Base-by-base conservation (phyloP, 2,329 filamentous ascomycete species). In the Penicillium sp. region DNA sequence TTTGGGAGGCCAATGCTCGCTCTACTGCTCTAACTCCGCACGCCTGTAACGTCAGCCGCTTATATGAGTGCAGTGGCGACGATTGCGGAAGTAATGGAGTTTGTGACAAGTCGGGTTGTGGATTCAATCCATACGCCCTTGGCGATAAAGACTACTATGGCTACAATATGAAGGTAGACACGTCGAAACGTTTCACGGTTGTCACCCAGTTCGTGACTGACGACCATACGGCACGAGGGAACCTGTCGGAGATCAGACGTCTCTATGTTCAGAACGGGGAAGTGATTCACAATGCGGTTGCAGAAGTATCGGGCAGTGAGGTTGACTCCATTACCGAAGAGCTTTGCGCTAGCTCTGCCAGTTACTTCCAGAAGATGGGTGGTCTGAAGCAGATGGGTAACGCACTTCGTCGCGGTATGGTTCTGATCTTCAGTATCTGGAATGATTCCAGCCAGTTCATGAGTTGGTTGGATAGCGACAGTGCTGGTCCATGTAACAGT, bases 71-170 rank as follows among this genome's bases (percentile, higher is more conserved):
- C 53, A 63, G 76, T 65, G 58, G 66, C 31, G 74, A 80, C 64
- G 80, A 83, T 55, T 87, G 87, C 67, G 64, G 56, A 5, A 47
- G 56, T 24, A 71, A 65, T 34, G 84, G 85, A 44, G 70, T 81
- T 52, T 88, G 86, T 69, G 86, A 88, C 69, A 82, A 84, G 62
- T 81, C 85, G 62, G 86, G 86, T 26, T 89, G 86, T 66, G 85
- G 87, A 66, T 88, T 84, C 79, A 87, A 87, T 78, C 69, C 79
- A 19, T 88, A 85, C 79, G 84, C 84, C 67, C 77, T 83, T 75
- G 86, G 86, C 53, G 79, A 83, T 68, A 75, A 76, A 54, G 74
- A 75, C 65, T 88, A 85, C 77, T 88, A 86, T 75, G 86, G 85
- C 55, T 72, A 78, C 1, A 75, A 76, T 58, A 77, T 76, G 64